phyloP scores from a whole-genome alignment of 2,329 filamentous ascomycete species.

The Verticillium klebahnii region DNA sequence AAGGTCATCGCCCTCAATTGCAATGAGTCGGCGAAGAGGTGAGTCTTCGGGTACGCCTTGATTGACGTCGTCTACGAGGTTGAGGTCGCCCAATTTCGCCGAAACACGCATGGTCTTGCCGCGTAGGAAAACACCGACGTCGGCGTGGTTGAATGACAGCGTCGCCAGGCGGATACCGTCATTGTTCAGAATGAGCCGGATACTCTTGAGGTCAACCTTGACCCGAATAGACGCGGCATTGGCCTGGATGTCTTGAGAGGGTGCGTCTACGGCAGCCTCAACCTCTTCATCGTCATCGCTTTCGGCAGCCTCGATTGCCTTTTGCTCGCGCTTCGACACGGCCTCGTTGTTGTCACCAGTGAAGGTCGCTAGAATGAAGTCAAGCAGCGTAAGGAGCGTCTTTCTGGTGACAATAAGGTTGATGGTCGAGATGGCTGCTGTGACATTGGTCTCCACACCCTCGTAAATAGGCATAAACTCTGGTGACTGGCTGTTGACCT shows the following conservation, averaged over 20 bases:
- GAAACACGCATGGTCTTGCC: constrained; percentile 84
- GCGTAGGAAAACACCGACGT: constrained; percentile 83
- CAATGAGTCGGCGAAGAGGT: constrained; percentile 78
- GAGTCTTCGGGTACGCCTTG: constrained; percentile 80
- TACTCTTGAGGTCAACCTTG: constrained; percentile 89
- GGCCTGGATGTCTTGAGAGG: constrained; percentile 2
- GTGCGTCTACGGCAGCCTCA: constrained; percentile 13
- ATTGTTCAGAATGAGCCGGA: constrained; percentile 92
- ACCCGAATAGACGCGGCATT: constrained; percentile 78
- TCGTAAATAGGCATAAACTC: constrained; percentile 92
- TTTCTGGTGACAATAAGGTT: constrained; percentile 91
- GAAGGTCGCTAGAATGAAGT: constrained; percentile 93
- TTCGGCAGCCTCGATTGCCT: constrained; percentile 27
- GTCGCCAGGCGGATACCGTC: constrained; percentile 94
- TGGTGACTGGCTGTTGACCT: constrained; percentile 84
- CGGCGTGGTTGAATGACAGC: constrained; percentile 84
- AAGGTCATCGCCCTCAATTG: constrained; percentile 91
- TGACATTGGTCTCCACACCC: constrained; percentile 88
- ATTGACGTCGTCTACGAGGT: constrained; percentile 89
- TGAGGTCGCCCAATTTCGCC: constrained; percentile 81
- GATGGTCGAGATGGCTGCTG: constrained; percentile 88
- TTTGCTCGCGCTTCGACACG: constrained; percentile 21
- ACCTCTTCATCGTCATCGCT: constrained; percentile 34
- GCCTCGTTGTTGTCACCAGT: constrained; percentile 52
- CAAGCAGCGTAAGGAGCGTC: constrained; percentile 84